These are phyloP conservation scores for Phytopythium sindhum DNA, from an alignment of 352 stramenopile genomes.

Conservation along the genomic window DNA sequence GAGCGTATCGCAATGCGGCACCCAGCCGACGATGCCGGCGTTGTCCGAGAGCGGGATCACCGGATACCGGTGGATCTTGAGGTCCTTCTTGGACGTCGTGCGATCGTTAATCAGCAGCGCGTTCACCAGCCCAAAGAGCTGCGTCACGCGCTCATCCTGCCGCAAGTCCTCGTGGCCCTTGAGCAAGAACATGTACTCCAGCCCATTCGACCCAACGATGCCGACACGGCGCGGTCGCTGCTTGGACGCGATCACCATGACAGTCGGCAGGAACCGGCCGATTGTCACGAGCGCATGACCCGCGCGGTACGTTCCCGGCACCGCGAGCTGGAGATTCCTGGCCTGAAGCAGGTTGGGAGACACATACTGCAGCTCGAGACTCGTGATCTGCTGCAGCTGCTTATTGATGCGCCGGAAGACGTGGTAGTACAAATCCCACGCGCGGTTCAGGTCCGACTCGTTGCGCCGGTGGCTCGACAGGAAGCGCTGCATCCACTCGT, in stretches of 20 bases:
- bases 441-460: slow-evolving; percentile 90
- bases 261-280: slow-evolving; percentile 87
- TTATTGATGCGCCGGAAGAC: slow-evolving; percentile 93
- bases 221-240: slow-evolving; percentile 95
- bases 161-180: slow-evolving; percentile 99
- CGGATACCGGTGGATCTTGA: slow-evolving; percentile 97
- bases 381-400: slow-evolving; percentile 92
- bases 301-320: slow-evolving; percentile 91
- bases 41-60: slow-evolving; percentile 99
- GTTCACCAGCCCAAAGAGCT: slow-evolving; percentile 99
- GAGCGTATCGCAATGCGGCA: slow-evolving; percentile 97
- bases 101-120: slow-evolving; percentile 96
- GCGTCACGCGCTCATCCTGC: slow-evolving; percentile 99
- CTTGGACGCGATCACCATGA: slow-evolving; percentile 98
- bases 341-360: slow-evolving; percentile 92
- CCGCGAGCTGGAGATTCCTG: slow-evolving; percentile 92
- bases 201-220: slow-evolving; percentile 94
- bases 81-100: slow-evolving; percentile 95
- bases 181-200: slow-evolving; percentile 98
- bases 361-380: slow-evolving; percentile 95
- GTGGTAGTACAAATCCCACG: slow-evolving; percentile 98
- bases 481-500: slow-evolving; percentile 74
- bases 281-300: slow-evolving; percentile 73
- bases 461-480: slow-evolving; percentile 47
- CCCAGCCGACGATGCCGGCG: slow-evolving; percentile 97